These are phyloP conservation scores for Knufia petricola DNA, from an alignment of 2,329 filamentous ascomycete genomes.

Conservation along the genomic window DNA sequence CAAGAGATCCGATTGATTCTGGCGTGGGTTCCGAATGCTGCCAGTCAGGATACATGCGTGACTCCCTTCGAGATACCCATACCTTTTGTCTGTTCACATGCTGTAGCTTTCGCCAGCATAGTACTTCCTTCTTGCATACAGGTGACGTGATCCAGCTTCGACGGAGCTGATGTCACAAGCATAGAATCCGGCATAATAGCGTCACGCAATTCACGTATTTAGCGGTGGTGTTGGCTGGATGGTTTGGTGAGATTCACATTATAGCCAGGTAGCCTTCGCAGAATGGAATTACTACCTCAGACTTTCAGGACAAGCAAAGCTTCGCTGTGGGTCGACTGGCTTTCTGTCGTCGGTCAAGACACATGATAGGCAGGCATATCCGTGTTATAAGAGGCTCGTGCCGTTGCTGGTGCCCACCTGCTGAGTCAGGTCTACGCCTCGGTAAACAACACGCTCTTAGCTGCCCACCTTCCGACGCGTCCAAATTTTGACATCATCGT, in stretches of 20 bases:
- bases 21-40: slow-evolving; percentile 1
- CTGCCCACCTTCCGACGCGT: slow-evolving; percentile 1
- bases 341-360: too few species aligned
- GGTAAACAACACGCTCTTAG: slow-evolving; percentile 5
- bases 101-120: neutral
- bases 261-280: neutral
- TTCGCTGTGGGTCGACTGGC: neutral
- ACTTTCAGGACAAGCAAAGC: neutral
- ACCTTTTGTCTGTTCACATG: neutral
- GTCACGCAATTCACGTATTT: neutral
- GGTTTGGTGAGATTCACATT: neutral
- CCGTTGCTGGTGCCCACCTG: too few species aligned
- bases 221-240: neutral
- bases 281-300: neutral
- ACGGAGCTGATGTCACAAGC: neutral
- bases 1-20: neutral
- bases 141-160: neutral
- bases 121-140: neutral
- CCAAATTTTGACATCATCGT: slow-evolving; percentile 8
- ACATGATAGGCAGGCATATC: too few species aligned
- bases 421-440: neutral
- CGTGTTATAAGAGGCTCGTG: too few species aligned
- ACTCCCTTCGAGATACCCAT: slow-evolving; percentile 5
- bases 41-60: neutral
- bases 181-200: neutral